These are phyloP conservation scores for Boletus eberwhitei DNA, from an alignment of 768 basidiomycete species.

Conservation along the genomic window DNA sequence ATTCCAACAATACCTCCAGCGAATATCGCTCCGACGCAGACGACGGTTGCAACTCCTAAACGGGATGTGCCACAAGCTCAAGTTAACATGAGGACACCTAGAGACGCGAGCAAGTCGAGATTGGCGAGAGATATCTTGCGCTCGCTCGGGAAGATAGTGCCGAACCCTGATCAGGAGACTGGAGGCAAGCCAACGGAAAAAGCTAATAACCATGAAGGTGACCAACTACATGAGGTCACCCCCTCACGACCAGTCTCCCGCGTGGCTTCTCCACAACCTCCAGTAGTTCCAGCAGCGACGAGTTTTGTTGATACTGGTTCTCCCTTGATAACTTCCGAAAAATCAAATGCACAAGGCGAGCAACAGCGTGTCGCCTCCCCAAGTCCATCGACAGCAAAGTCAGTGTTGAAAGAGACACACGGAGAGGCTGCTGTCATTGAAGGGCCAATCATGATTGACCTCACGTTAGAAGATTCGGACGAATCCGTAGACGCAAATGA, in stretches of 20 bases:
- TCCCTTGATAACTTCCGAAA: not conserved
- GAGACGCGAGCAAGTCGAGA: slow-evolving; percentile 45
- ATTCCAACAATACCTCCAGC: not conserved
- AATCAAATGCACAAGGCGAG: not conserved
- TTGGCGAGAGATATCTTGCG: slow-evolving; percentile 57
- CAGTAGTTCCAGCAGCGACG: not conserved
- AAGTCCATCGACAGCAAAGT: not conserved
- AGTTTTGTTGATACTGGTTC: not conserved
- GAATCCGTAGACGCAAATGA: slow-evolving; percentile 15
- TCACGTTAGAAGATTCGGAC: slow-evolving; percentile 24
- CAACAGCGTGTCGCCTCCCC: not conserved
- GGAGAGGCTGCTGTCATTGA: not conserved
- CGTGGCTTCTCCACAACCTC: not conserved
- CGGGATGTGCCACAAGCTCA: not conserved
- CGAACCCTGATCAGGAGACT: slow-evolving; percentile 7
- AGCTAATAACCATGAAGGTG: not conserved
- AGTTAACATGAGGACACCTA: slow-evolving; percentile 24
- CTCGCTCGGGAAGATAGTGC: slow-evolving; percentile 39
- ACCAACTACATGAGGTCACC: not conserved
- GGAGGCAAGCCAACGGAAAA: not conserved
- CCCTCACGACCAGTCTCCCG: not conserved
- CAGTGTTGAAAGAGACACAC: not conserved
- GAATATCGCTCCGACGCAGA: not conserved
- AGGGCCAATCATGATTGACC: slow-evolving; percentile 27
- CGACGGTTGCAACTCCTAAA: slow-evolving; percentile 6